Conservation (phyloP, 2,329 filamentous ascomycete species). For the Fusarium citri region DNA sequence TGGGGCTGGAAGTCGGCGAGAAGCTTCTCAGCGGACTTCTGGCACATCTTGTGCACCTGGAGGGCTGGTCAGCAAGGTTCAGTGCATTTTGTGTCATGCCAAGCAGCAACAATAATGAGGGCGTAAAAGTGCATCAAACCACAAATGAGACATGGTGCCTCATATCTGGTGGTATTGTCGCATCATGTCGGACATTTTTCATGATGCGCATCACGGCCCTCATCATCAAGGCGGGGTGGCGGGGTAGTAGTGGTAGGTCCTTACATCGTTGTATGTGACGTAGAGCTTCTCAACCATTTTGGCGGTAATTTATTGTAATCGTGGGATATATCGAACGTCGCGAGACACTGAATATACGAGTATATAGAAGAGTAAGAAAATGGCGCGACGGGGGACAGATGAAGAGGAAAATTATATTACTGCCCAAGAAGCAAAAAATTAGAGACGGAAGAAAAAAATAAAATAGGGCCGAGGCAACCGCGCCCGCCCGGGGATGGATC, state of each 20-base stretch:
- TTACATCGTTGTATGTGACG: slow-evolving; percentile 91
- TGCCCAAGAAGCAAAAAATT: slow-evolving; percentile 33
- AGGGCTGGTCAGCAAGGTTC: slow-evolving; percentile 29
- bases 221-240: slow-evolving; percentile 45
- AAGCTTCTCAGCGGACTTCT: slow-evolving; percentile 83
- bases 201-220: slow-evolving; percentile 33
- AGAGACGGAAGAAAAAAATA: slow-evolving; percentile 21
- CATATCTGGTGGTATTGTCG: background rate
- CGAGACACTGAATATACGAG: background rate
- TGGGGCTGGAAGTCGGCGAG: slow-evolving; percentile 89
- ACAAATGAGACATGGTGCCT: background rate
- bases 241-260: slow-evolving; percentile 48
- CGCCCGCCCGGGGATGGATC: slow-evolving; percentile 30
- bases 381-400: slow-evolving; percentile 29
- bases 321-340: slow-evolving; percentile 25
- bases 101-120: background rate
- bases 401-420: slow-evolving; percentile 11
- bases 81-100: background rate
- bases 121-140: fast-evolving
- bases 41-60: slow-evolving; percentile 97
- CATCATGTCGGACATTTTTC: slow-evolving; percentile 21
- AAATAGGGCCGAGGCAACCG: slow-evolving; percentile 33
- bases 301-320: slow-evolving; percentile 39
- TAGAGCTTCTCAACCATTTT: slow-evolving; percentile 88
- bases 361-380: background rate